phyloP scores from a whole-genome alignment of 371 early-diverging fungal genomes.

The Apophysomyces ossiformis region DNA sequence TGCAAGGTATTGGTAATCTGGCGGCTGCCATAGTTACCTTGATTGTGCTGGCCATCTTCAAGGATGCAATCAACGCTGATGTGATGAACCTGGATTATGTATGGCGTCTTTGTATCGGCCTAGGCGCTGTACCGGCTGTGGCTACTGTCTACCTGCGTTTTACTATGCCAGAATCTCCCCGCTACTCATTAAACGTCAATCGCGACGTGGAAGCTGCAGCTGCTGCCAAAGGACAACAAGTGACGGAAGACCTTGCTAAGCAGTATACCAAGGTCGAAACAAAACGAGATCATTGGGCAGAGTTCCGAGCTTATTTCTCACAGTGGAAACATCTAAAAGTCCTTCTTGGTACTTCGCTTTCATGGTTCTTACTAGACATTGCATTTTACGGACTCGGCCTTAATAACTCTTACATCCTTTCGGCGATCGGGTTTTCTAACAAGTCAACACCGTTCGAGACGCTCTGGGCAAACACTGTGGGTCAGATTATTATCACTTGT shows the following conservation, averaged over 20 bases:
- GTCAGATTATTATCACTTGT: constrained; percentile 82
- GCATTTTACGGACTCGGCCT: constrained; percentile 90
- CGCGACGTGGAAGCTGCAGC: constrained; percentile 43
- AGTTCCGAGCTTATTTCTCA: constrained; percentile 77
- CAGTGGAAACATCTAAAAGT: constrained; percentile 79
- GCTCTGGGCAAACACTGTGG: constrained; percentile 69
- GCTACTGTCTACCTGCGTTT: constrained; percentile 66
- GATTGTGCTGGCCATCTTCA: constrained; percentile 60
- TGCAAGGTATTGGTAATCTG: constrained; percentile 77
- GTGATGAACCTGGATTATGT: constrained; percentile 59
- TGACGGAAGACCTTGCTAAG: constrained; percentile 10
- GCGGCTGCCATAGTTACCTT: constrained; percentile 61
- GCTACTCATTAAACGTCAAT: constrained; percentile 62
- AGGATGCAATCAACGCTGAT: constrained; percentile 46
- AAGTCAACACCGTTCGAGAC: constrained; percentile 57
- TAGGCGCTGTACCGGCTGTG: constrained; percentile 65
- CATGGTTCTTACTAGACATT: constrained; percentile 88
- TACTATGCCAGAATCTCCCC: constrained; percentile 74
- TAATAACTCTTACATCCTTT: constrained; percentile 76
- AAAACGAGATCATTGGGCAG: constrained; percentile 54
- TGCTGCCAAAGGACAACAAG: constrained; percentile 19
- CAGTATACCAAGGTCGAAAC: constrained; percentile 16
- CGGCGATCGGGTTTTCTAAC: constrained; percentile 69
- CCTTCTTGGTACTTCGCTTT: constrained; percentile 76
- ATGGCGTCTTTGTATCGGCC: constrained; percentile 59